Conservation (phyloP, 768 basidiomycete species). For the Hygrophoropsis aurantiaca region DNA sequence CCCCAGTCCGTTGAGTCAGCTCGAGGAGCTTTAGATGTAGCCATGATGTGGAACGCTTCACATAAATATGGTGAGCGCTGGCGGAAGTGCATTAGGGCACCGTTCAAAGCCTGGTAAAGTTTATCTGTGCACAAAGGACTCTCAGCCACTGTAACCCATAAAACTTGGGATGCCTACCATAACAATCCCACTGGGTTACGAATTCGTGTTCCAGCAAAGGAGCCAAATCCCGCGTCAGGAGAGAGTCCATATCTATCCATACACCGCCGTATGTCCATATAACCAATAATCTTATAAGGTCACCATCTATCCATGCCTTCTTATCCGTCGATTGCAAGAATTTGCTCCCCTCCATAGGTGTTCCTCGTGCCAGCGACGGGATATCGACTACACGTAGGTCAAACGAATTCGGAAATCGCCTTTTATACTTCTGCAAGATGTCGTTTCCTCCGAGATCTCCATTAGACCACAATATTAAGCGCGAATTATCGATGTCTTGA, state of each 20-base stretch:
- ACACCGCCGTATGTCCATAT: conserved; percentile 91
- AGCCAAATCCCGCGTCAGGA: conserved; percentile 83
- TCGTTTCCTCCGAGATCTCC: conserved; percentile 61
- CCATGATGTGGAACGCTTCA: conserved; percentile 93
- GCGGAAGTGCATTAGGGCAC: conserved; percentile 92
- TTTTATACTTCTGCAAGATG: conserved; percentile 60
- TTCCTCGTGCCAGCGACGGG: conserved; percentile 64
- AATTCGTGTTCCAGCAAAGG: conserved; percentile 94
- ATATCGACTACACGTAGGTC: conserved; percentile 72
- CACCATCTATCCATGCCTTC: conserved; percentile 94
- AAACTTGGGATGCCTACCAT: conserved; percentile 53
- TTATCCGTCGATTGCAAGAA: conserved; percentile 63
- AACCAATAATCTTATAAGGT: conserved; percentile 83
- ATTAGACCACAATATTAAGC: conserved; percentile 90
- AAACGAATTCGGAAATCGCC: conserved; percentile 68
- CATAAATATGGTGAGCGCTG: conserved; percentile 94
- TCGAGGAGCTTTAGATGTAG: conserved; percentile 67
- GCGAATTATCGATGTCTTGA: conserved; percentile 63
- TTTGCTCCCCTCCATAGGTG: conserved; percentile 67
- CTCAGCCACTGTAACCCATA: background rate
- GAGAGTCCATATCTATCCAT: conserved; percentile 97
- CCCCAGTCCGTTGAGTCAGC: conserved; percentile 93
- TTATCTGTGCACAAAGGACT: conserved; percentile 50
- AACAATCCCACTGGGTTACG: conserved; percentile 99
- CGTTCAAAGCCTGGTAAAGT: conserved; percentile 78